phyloP scores from a whole-genome alignment of 257 asterid genomes.

The Agastache rugosa region DNA sequence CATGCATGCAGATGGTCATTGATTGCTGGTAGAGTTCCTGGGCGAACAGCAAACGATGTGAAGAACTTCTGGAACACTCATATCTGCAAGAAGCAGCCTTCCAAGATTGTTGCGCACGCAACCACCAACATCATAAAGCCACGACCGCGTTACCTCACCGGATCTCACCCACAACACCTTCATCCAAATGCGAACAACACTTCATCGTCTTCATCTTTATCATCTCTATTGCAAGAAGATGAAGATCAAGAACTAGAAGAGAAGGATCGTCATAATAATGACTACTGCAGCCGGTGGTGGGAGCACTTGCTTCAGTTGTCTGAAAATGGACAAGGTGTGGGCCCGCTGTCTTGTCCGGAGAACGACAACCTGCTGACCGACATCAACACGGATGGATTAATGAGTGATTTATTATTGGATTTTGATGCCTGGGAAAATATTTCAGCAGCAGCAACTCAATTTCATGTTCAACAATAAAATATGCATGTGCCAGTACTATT shows the following conservation, averaged over 20 bases:
- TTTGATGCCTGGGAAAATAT: background rate
- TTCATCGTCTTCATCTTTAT: background rate
- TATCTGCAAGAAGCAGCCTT: background rate
- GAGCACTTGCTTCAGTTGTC: background rate
- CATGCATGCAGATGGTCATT: background rate
- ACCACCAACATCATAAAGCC: background rate
- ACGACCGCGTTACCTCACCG: background rate
- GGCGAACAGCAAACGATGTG: background rate
- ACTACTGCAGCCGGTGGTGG: background rate
- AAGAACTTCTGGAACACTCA: slow-evolving; percentile 1
- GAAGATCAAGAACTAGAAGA: background rate
- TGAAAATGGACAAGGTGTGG: background rate
- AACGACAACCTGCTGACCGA: too few relatives aligned
- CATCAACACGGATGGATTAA: background rate
- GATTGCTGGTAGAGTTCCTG: slow-evolving; percentile 2
- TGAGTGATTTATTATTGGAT: background rate
- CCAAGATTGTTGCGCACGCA: background rate
- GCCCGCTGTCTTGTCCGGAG: too few relatives aligned
- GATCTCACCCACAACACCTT: background rate
- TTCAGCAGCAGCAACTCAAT: too few relatives aligned
- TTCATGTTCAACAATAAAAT: too few relatives aligned
- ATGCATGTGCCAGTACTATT: too few relatives aligned
- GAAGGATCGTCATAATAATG: too few relatives aligned
- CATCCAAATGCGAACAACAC: too few relatives aligned
- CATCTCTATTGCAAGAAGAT: background rate